Percentiles rank a stretch among this genome's conserved stretches.
Evolutionary conservation across 2,329 filamentous ascomycete genomes (phyloP).

Genomic region (Monosporascus sp.): DNA sequence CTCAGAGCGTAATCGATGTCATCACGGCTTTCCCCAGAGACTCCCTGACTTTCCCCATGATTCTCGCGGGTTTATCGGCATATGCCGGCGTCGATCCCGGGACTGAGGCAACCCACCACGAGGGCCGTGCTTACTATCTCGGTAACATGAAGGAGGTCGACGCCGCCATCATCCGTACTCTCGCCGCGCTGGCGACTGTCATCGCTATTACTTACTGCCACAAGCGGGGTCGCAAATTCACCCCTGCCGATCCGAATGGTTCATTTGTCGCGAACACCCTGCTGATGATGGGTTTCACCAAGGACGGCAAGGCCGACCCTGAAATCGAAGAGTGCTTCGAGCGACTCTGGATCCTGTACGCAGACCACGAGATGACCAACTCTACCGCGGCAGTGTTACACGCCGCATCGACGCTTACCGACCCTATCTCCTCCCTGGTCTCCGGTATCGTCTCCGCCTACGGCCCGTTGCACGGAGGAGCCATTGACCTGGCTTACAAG

Average conservation of each 20-base stretch:
- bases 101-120: slow-evolving; percentile 27
- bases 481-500: slow-evolving; percentile 42
- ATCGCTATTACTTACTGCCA: slow-evolving; percentile 34
- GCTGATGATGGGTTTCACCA: slow-evolving; percentile 37
- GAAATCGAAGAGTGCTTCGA: slow-evolving; percentile 23
- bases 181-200: slow-evolving; percentile 28
- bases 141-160: slow-evolving; percentile 29
- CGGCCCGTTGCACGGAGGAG: slow-evolving; percentile 44
- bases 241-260: slow-evolving; percentile 20
- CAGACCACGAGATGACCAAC: slow-evolving; percentile 45
- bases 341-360: slow-evolving; percentile 37
- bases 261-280: slow-evolving; percentile 39
- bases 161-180: slow-evolving; percentile 28
- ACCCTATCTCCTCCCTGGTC: slow-evolving; percentile 35
- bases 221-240: slow-evolving; percentile 29
- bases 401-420: slow-evolving; percentile 40
- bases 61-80: slow-evolving; percentile 30
- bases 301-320: slow-evolving; percentile 23
- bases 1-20: slow-evolving; percentile 8
- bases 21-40: slow-evolving; percentile 22
- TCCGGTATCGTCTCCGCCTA: slow-evolving; percentile 34
- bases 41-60: slow-evolving; percentile 27
- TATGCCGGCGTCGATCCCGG: slow-evolving; percentile 25
- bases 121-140: slow-evolving; percentile 30
- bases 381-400: slow-evolving; percentile 41